Evolutionary conservation across 768 basidiomycete genomes (phyloP).

Genomic region (Xerocomellus amylosporus): DNA sequence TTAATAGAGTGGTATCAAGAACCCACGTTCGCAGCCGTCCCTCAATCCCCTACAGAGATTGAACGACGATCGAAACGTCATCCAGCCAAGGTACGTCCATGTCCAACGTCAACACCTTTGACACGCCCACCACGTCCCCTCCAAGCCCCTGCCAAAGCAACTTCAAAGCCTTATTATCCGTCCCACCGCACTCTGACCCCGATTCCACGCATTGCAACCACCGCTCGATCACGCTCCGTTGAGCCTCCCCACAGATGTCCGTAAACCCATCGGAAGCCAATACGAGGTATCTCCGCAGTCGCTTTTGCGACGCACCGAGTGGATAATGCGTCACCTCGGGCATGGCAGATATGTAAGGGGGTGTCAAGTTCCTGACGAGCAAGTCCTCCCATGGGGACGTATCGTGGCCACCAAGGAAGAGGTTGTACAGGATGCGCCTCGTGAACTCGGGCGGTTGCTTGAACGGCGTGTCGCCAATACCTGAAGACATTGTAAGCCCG

Average conservation of each 20-base stretch:
- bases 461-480: constrained; percentile 69
- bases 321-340: constrained; percentile 62
- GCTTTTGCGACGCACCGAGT: constrained; percentile 32
- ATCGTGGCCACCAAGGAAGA: constrained; percentile 59
- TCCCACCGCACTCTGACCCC: constrained; percentile 18
- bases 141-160: constrained; percentile 57
- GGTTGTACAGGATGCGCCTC: constrained; percentile 61
- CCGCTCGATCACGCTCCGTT: constrained; percentile 44
- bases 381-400: constrained; percentile 67
- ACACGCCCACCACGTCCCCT: constrained; percentile 52
- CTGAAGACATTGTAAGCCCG: constrained; percentile 32
- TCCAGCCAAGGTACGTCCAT: constrained; percentile 67
- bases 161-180: constrained; percentile 52
- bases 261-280: constrained; percentile 67
- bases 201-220: constrained; percentile 51
- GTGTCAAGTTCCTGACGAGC: constrained; percentile 56
- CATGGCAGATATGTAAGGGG: constrained; percentile 63
- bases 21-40: neutral
- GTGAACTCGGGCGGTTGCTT: constrained; percentile 72
- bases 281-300: constrained; percentile 51
- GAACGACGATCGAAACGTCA: constrained; percentile 65
- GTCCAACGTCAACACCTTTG: constrained; percentile 59
- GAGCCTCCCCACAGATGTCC: constrained; percentile 54
- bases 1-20: neutral
- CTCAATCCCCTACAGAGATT: constrained; percentile 40